Evolutionary conservation across 495 filamentous ascomycete species (phyloP), one percentile per base, ranked within the genome.

Genomic region (Penicillium cosmopolitanum): DNA sequence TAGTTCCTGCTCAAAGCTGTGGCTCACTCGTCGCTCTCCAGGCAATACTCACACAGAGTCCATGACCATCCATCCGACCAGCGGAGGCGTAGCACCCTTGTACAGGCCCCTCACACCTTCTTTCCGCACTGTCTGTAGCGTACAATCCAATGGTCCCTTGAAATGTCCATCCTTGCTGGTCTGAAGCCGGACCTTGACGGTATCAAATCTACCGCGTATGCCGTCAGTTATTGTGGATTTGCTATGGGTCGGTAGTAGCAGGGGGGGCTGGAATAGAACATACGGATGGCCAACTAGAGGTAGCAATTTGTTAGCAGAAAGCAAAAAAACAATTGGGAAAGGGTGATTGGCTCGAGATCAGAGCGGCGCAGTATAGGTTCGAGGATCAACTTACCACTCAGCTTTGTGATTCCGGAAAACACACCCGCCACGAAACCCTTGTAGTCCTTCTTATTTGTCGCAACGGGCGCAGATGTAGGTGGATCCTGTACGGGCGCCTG

Each of bases 21-120:
- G n/a, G 28, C 28, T 31, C 28, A 9, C 10, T 40, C 15, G 12
- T 44, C 16, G 16, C 7, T 6, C 40, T 4, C 5, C 16, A 19
- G 16, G n/a, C 13, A 44, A 6, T 44, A 48, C 75, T 65, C 68
- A 86, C 84, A 97, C 77, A 58, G 85, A 89, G 74, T 98, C 94
- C 94, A 98, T 97, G 70, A 94, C 89, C 91, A 97, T 96, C 94
- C 94, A 98, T 59, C 95, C 95, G 57, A 96, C 84, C 52, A 97
- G 76, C 43, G 93, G 94, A 38, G 94, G 94, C 4, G 89, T 91
- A 13, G 93, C 93, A 19, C 80, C 93, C 71, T 97, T 97, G 78
- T 97, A 97, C 18, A 97, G 74, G 15, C 89, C 93, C 21, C 74
- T 70, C 33, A 94, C 71, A 13, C 92, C 91, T 70, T 97, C 93